Evolutionary conservation across 2,329 filamentous ascomycete species (phyloP), one percentile per base, ranked within the genome.

Genomic region (Malbranchea zuffiana): DNA sequence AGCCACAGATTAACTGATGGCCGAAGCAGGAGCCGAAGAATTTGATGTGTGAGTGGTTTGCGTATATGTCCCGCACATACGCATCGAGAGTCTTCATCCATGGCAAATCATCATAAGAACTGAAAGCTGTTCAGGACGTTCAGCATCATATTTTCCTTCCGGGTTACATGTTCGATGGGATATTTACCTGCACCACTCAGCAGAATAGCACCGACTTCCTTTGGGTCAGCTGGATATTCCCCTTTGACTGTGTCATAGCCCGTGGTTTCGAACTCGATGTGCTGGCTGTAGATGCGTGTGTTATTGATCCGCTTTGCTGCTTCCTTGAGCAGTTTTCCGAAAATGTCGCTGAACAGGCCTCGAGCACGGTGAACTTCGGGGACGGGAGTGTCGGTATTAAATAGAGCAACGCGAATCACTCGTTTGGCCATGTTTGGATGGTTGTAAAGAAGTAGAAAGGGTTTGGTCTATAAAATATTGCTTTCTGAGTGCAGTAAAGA

Each of bases 321-420:
- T 21, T 47, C 35, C 40, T 52, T 47, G 2, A 61, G 52, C 1
- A 60, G 48, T 3, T 32, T 33, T 2, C 52, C 49, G 42, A 61
- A 60, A 24, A 56, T 55, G 3, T 57, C 53, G 32, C 55, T 59
- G 44, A 56, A 60, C 26, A 59, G 45, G 32, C 57, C 57, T 4
- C 52, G 55, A 11, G 48, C 35, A 12, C 41, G 40, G 40, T 58
- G 59, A 37, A 60, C 50, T 17, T 47, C 35, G 7, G 48, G 50
- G 10, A 55, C 53, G 13, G 57, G 57, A 13, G 56, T 39, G 44
- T 65, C 50, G 42, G 54, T 39, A 50, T 66, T 52, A 32, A 61
- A 43, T 15, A 56, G 40, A 40, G 60, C 48, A 43, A 60, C 45
- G 47, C 62, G 49, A 47, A 63, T n/a, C n/a, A n/a, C n/a, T n/a